These are phyloP conservation scores for Gossypium aridum DNA, from an alignment of 441 rosid genomes.

Conservation along the genomic window DNA sequence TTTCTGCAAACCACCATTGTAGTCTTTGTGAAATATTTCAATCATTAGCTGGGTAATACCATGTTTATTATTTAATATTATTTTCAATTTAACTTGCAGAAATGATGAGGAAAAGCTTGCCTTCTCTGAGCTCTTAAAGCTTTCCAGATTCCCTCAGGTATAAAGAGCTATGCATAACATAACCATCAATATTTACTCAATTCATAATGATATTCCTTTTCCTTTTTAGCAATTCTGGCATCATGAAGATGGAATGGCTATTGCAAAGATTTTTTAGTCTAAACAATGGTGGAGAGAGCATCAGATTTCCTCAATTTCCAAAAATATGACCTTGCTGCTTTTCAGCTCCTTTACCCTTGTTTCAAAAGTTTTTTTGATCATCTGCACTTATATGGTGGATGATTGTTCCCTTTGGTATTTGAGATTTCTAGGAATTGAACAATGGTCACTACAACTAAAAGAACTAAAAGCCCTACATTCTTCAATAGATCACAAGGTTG, in stretches of 20 bases:
- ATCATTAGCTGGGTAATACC: neutral
- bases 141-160: slow-evolving; percentile 82
- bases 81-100: slow-evolving; percentile 34
- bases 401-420: neutral
- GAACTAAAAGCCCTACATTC: neutral
- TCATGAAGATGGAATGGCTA: neutral
- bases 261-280: neutral
- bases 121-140: slow-evolving; percentile 62
- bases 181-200: neutral
- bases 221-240: neutral
- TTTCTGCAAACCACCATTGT: slow-evolving; percentile 83
- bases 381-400: neutral
- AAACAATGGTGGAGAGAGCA: neutral
- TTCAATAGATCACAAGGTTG: neutral
- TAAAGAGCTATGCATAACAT: neutral
- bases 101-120: slow-evolving; percentile 48
- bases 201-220: neutral
- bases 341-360: neutral
- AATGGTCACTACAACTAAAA: neutral
- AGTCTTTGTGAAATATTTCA: slow-evolving; percentile 14
- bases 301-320: neutral
- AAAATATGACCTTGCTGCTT: neutral
- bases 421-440: neutral
- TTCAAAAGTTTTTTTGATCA: neutral
- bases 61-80: neutral